Evolutionary conservation across 2,329 filamentous ascomycete species (phyloP), one percentile per base, ranked within the genome.

Genomic region (Pseudogymnoascus sp.): DNA sequence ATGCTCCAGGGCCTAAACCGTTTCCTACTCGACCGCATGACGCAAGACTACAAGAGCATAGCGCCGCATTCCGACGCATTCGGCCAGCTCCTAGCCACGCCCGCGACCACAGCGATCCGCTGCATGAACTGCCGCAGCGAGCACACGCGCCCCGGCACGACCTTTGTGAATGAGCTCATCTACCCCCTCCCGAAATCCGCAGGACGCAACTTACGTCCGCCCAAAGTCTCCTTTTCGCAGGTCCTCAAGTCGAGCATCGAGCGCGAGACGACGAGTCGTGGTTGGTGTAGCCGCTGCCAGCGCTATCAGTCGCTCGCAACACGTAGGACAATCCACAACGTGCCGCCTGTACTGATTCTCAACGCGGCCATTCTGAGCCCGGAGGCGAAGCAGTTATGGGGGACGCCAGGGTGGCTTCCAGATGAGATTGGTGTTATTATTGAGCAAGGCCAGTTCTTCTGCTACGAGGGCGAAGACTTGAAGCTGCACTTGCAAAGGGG

Each of bases 391-490:
- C 83, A 89, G 64, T 80, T 96, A 14, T 99, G 95, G 95, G 85
- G 90, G 1, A 91, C 87, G 11, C 91, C 91, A 0, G 91, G 90
- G 14, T 99, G 93, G 88, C 79, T 99, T 11, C 94, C 94, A 0
- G 89, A 94, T 71, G 92, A 97, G 73, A 92, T 99, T 70, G 94
- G 94, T 38, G 85, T 99, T 70, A 90, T 96, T 63, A 85, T 96
- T 63, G 90, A 95, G 65, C 85, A 90, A 70, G 59, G 59, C 18
- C 90, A 96, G 71, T 90, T 97, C 72, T 92, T 91, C 75, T 97
- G 92, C 75, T 97, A 92, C 67, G 92, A 99, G 75, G 93, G 94
- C 1, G 88, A 96, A 62, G 92, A 97, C 70, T 76, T 99, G 67
- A 88, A 88, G 72, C 77, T 90, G 59, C 90, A 94, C 69, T 77